phyloP scores from a whole-genome alignment of 345 rosid species.

The Lumnitzera littorea region DNA sequence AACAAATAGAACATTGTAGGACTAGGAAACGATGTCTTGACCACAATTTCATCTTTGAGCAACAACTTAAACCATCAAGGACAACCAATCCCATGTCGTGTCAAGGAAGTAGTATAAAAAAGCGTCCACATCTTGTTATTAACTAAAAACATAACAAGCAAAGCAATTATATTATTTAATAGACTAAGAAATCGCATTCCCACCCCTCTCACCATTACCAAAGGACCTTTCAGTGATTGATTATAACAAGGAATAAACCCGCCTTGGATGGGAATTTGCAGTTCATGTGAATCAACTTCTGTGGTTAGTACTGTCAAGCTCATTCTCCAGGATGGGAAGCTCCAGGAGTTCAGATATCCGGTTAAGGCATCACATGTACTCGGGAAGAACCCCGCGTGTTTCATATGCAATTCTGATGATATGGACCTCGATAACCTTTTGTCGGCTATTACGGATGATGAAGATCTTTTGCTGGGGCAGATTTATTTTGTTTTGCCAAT shows the following conservation, averaged over 20 bases:
- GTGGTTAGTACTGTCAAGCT: conserved; percentile 35
- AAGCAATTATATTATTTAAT: too few species aligned
- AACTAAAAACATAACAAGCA: too few species aligned
- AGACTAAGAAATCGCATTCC: too few species aligned
- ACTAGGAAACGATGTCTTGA: too few species aligned
- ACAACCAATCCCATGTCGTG: too few species aligned
- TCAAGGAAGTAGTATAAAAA: too few species aligned
- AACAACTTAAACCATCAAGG: too few species aligned
- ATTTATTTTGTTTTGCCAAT: conserved; percentile 49
- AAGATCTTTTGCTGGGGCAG: conserved; percentile 35
- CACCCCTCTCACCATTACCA: too few species aligned
- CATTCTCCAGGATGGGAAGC: conserved; percentile 41
- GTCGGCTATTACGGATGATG: conserved; percentile 28
- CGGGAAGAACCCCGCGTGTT: conserved; percentile 24
- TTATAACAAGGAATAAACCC: not conserved
- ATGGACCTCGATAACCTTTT: conserved; percentile 38
- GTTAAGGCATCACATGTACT: conserved; percentile 37
- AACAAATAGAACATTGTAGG: too few species aligned
- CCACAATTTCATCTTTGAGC: too few species aligned
- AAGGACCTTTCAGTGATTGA: not conserved
- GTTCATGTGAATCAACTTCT: conserved; percentile 32
- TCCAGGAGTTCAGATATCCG: conserved; percentile 41
- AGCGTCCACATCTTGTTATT: too few species aligned
- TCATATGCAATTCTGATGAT: conserved; percentile 47
- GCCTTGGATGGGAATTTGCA: conserved; percentile 41